Evolutionary conservation across 257 asterid species (phyloP).

Genomic region (Nicotiana otophora): DNA sequence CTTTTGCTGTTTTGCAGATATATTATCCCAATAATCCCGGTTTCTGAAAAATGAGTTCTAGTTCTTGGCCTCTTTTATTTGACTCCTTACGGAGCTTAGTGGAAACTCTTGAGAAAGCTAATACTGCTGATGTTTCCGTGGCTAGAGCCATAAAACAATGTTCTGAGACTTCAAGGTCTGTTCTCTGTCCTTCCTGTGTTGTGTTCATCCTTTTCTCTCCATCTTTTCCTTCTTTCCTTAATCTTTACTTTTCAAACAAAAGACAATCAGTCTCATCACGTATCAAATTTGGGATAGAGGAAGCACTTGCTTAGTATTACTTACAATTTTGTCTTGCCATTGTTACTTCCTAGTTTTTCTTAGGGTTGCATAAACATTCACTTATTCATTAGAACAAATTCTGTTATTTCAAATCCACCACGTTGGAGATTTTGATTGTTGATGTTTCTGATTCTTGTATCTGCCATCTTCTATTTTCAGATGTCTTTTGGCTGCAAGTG

Average conservation of each 20-base stretch:
- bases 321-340: background rate
- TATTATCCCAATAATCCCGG: conserved; percentile 38
- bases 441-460: background rate
- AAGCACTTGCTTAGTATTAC: conserved; percentile 1
- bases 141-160: conserved; percentile 53
- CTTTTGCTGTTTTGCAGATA: conserved; percentile 40
- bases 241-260: background rate
- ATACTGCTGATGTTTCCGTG: conserved; percentile 29
- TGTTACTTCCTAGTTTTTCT: background rate
- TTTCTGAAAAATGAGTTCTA: conserved; percentile 45
- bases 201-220: conserved; percentile 11
- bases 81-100: conserved; percentile 44
- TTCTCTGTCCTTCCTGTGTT: conserved; percentile 6
- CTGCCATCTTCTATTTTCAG: conserved; percentile 32
- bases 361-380: background rate
- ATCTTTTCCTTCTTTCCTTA: background rate
- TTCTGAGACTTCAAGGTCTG: conserved; percentile 64
- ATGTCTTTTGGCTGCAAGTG: conserved; percentile 49
- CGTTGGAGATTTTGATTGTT: background rate
- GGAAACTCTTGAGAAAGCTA: conserved; percentile 31
- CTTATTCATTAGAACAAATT: background rate
- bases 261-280: background rate
- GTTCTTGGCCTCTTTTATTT: conserved; percentile 49
- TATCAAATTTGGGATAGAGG: background rate
- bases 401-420: background rate